Evolutionary conservation across 768 basidiomycete genomes (phyloP).

Genomic region (Lentinus tigrinus): DNA sequence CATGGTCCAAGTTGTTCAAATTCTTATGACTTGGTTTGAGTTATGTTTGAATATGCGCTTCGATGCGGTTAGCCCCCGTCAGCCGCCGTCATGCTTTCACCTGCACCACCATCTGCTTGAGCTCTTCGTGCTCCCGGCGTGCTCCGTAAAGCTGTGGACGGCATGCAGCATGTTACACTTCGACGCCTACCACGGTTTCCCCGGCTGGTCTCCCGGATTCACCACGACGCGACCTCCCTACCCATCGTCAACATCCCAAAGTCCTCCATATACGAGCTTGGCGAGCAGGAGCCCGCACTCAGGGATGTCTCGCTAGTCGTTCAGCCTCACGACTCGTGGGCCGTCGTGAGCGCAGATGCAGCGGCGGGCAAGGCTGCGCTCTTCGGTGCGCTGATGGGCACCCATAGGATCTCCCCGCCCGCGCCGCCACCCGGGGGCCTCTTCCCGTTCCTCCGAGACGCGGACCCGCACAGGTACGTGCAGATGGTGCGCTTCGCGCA

Average conservation of each 20-base stretch:
- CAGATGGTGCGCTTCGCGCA: conserved; percentile 69
- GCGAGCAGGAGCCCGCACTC: conserved; percentile 20
- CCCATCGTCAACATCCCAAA: conserved; percentile 25
- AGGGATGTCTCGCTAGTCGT: conserved; percentile 24
- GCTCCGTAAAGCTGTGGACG: no score
- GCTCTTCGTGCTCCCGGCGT: no score
- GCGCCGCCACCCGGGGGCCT: conserved; percentile 56
- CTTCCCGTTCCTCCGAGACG: conserved; percentile 67
- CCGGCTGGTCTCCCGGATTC: neutral
- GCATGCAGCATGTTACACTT: neutral
- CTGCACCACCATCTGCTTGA: no score
- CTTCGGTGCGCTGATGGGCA: conserved; percentile 40
- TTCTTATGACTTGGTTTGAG: neutral
- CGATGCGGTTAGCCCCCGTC: no score
- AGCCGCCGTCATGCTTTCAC: no score
- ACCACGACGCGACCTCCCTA: neutral
- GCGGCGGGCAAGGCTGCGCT: conserved; percentile 23
- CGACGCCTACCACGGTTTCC: neutral
- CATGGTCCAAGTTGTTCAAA: no score
- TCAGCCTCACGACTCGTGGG: conserved; percentile 24
- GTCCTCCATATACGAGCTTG: conserved; percentile 25
- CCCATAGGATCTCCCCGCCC: conserved; percentile 65
- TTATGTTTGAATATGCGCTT: neutral
- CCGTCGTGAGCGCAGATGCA: conserved; percentile 17
- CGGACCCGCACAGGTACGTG: conserved; percentile 51